Conservation (phyloP, 352 stramenopile species). For the Poterioochromonas sp. region DNA sequence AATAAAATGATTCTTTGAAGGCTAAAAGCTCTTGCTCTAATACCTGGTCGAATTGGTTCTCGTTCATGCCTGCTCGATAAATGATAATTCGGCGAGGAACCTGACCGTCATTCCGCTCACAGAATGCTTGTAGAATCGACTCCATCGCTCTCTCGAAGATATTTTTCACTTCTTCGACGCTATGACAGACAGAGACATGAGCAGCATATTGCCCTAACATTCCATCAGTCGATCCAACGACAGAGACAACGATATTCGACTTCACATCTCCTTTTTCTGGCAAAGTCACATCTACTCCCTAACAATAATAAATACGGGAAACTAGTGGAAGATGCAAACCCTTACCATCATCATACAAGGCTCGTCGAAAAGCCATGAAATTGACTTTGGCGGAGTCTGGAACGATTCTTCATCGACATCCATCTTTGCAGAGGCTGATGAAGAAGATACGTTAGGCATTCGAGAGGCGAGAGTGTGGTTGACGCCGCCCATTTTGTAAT, state of each 20-base stretch:
- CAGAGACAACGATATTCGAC: neutral
- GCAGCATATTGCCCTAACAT: neutral
- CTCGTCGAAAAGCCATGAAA: conserved; percentile 28
- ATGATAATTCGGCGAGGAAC: neutral
- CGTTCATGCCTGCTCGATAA: conserved; percentile 12
- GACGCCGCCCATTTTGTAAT: conserved; percentile 4
- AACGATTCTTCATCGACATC: neutral
- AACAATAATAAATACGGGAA: neutral
- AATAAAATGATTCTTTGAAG: neutral
- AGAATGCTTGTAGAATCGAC: neutral
- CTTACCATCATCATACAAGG: conserved; percentile 9
- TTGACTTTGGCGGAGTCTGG: neutral
- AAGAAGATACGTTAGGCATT: neutral
- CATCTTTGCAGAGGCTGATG: neutral
- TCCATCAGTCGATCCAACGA: conserved; percentile 5
- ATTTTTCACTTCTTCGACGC: neutral
- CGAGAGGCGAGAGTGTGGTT: conserved; percentile 14
- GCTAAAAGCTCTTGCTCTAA: neutral
- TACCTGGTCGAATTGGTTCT: conserved; percentile 15
- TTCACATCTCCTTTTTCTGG: neutral
- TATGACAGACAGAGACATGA: neutral
- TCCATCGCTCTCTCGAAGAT: neutral
- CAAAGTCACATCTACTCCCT: conserved; percentile 11
- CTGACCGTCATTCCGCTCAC: neutral
- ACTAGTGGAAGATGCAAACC: neutral